These are phyloP conservation scores for Penicillium pancosmium DNA, from an alignment of 495 filamentous ascomycete species.

Conservation along the genomic window DNA sequence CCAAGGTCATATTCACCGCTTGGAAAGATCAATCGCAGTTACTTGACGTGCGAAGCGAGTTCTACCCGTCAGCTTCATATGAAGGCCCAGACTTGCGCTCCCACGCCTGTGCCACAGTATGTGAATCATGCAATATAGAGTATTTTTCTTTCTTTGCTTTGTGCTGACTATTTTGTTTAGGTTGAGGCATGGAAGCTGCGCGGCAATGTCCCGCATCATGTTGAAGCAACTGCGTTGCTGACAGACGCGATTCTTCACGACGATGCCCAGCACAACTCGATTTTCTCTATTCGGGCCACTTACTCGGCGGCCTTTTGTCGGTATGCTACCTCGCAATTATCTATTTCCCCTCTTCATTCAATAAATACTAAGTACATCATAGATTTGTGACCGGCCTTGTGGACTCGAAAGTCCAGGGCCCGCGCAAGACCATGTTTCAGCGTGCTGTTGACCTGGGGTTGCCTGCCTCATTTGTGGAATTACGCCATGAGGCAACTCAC, in stretches of 20 bases:
- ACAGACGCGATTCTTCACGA: conserved; percentile 74
- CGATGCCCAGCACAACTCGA: conserved; percentile 51
- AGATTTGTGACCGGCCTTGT: conserved; percentile 92
- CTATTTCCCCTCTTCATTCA: not conserved
- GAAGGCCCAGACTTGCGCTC: conserved; percentile 43
- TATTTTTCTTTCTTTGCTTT: conserved; percentile 2
- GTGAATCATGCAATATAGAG: conserved; percentile 1
- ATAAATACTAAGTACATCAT: conserved; percentile 13
- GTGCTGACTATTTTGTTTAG: conserved; percentile 26
- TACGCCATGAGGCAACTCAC: conserved; percentile 89
- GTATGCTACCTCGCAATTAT: conserved; percentile 37
- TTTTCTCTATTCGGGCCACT: conserved; percentile 57
- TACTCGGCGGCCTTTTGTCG: conserved; percentile 65
- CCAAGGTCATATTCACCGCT: conserved; percentile 76
- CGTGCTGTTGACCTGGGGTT: conserved; percentile 75
- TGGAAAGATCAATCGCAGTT: conserved; percentile 73
- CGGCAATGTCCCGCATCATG: conserved; percentile 76
- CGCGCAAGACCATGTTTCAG: conserved; percentile 77
- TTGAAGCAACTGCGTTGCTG: conserved; percentile 79
- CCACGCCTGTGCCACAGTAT: conserved; percentile 51
- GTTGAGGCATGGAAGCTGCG: conserved; percentile 62
- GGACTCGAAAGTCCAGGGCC: conserved; percentile 70
- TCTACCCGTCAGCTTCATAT: conserved; percentile 57
- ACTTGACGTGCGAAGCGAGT: conserved; percentile 63
- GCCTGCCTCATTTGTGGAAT: conserved; percentile 83